Conservation (phyloP, 2,329 filamentous ascomycete species). For the Macrophomina pseudophaseolina region DNA sequence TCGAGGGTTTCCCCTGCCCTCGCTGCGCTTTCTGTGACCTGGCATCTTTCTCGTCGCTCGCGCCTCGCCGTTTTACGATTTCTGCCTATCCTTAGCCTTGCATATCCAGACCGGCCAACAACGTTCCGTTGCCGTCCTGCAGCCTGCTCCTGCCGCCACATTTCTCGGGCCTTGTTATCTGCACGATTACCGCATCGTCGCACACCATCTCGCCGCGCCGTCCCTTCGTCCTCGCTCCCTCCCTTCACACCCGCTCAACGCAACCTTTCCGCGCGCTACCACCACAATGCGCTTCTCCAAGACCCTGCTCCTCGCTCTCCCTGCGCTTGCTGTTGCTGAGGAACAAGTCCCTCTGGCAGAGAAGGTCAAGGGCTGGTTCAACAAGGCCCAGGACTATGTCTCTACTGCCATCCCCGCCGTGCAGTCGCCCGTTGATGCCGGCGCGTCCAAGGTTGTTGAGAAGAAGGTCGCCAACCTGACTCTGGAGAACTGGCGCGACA, state of each 20-base stretch:
- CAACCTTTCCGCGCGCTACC: conserved; percentile 2
- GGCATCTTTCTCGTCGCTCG: conserved; percentile 19
- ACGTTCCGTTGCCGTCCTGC: neutral
- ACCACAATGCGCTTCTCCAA: conserved; percentile 33
- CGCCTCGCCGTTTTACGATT: conserved; percentile 4
- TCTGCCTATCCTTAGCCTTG: conserved; percentile 19
- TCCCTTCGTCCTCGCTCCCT: conserved; percentile 5
- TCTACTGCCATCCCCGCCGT: conserved; percentile 56
- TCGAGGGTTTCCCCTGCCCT: conserved; percentile 21
- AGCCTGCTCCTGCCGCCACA: conserved; percentile 14
- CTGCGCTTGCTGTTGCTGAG: conserved; percentile 56
- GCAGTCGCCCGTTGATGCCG: conserved; percentile 49
- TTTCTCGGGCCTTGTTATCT: conserved; percentile 16
- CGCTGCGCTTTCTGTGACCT: conserved; percentile 13
- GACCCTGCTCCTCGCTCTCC: conserved; percentile 57
- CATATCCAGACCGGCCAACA: conserved; percentile 10
- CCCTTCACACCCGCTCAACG: neutral
- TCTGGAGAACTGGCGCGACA: conserved; percentile 72
- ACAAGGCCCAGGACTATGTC: conserved; percentile 61
- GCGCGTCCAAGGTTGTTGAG: conserved; percentile 57
- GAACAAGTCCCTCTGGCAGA: conserved; percentile 67
- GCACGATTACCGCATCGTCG: conserved; percentile 28
- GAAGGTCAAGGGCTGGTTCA: conserved; percentile 61
- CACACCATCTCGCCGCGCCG: conserved; percentile 13
- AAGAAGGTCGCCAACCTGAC: conserved; percentile 64